phyloP scores from a whole-genome alignment of 176 grass and related monocot genomes.

The Pontederia crassipes region DNA sequence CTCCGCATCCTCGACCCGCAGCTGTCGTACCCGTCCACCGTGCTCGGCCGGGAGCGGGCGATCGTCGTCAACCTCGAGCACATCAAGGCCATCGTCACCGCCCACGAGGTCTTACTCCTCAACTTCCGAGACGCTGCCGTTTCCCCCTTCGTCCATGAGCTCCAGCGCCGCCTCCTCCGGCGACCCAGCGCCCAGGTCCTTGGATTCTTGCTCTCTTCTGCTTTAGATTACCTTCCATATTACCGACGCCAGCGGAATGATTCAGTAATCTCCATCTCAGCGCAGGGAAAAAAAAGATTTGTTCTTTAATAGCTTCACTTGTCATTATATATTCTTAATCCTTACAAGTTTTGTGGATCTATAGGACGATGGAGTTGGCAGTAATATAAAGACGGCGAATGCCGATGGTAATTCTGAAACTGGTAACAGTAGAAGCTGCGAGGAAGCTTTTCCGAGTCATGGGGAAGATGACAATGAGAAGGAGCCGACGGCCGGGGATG shows the following conservation, averaged over 20 bases:
- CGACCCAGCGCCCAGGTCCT: conserved; percentile 3
- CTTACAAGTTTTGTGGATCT: not conserved
- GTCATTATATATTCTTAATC: not conserved
- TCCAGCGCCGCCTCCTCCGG: conserved; percentile 10
- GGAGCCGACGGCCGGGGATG: not conserved
- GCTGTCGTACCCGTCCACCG: conserved; percentile 32
- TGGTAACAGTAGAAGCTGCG: too few relatives aligned
- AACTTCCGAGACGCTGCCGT: conserved; percentile 33
- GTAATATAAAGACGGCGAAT: not conserved
- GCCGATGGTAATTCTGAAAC: not conserved
- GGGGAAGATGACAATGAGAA: not conserved
- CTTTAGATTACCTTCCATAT: too few relatives aligned
- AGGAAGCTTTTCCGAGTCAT: too few relatives aligned
- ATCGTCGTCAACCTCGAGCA: conserved; percentile 60
- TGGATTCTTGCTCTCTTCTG: not conserved
- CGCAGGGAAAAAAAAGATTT: too few relatives aligned
- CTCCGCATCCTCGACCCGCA: conserved; percentile 42
- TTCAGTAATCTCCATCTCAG: not conserved
- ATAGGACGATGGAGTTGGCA: conserved; percentile 6
- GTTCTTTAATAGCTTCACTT: not conserved
- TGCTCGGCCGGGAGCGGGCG: conserved; percentile 37
- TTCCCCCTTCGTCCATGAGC: conserved; percentile 25
- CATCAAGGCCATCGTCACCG: conserved; percentile 54
- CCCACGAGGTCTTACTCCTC: conserved; percentile 55
- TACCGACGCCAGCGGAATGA: too few relatives aligned